phyloP scores from a whole-genome alignment of 495 filamentous ascomycete species.

The Oleoguttula mirabilis region DNA sequence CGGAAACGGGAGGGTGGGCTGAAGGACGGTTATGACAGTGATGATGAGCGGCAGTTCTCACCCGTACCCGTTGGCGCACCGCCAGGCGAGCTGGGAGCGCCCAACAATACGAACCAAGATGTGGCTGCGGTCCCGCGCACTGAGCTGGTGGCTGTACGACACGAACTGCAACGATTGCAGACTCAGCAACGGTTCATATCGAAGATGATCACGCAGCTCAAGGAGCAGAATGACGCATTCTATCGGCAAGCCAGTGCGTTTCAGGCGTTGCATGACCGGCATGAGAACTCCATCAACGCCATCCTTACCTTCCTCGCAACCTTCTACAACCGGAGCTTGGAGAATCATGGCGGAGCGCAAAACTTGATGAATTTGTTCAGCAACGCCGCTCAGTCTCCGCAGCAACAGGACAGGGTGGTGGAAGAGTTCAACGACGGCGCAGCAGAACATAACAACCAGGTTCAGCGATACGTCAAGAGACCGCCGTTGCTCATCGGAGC shows the following conservation, averaged over 20 bases:
- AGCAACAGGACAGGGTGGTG: constrained; percentile 29
- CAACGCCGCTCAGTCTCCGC: constrained; percentile 27
- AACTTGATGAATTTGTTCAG: constrained; percentile 31
- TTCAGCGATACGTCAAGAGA: constrained; percentile 20
- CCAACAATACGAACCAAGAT: constrained; percentile 18
- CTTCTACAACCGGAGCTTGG: constrained; percentile 74
- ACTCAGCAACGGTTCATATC: constrained; percentile 76
- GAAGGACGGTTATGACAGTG: constrained; percentile 44
- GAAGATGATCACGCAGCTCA: constrained; percentile 60
- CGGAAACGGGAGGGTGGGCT: constrained; percentile 53
- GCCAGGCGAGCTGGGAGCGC: constrained; percentile 7
- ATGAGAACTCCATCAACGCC: constrained; percentile 96
- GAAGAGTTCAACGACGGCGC: constrained; percentile 27
- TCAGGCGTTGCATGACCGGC: constrained; percentile 81
- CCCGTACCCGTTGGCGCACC: constrained; percentile 18
- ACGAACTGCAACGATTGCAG: constrained; percentile 68
- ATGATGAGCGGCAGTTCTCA: constrained; percentile 26
- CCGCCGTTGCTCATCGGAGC: constrained; percentile 26
- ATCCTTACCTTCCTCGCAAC: constrained; percentile 94
- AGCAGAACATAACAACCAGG: constrained; percentile 12
- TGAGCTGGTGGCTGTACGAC: constrained; percentile 63
- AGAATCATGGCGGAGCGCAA: constrained; percentile 38
- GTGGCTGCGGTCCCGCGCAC: constrained; percentile 50
- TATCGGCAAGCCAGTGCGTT: constrained; percentile 84
- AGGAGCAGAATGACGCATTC: constrained; percentile 74